Conservation (phyloP, 257 asterid genomes). For the Buddleja alternifolia region DNA sequence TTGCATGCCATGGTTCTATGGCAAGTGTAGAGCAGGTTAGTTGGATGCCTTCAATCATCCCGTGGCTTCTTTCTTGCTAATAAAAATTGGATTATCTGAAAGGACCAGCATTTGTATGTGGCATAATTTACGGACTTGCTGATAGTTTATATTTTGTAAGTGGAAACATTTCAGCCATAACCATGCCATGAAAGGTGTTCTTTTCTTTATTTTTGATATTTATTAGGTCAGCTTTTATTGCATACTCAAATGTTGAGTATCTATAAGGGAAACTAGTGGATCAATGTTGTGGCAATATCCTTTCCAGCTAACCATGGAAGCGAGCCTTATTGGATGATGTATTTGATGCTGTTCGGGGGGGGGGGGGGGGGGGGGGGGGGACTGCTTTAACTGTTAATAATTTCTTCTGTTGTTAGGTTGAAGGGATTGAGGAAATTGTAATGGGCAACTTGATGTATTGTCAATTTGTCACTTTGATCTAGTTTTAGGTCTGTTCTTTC, state of each 20-base stretch:
- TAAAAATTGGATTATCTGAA: slow-evolving; percentile 16
- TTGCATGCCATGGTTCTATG: slow-evolving; percentile 99
- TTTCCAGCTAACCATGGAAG: not conserved
- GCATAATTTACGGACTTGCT: slow-evolving; percentile 12
- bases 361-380: not conserved
- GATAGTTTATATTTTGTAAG: slow-evolving; percentile 3
- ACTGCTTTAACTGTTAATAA: not conserved
- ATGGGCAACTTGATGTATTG: not conserved
- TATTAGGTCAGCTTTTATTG: not conserved
- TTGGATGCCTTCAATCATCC: slow-evolving; percentile 20
- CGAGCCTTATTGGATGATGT: not conserved
- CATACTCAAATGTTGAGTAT: not conserved
- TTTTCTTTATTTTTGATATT: not conserved
- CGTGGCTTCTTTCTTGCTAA: slow-evolving; percentile 7
- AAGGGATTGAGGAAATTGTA: not conserved
- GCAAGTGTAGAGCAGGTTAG: slow-evolving; percentile 91
- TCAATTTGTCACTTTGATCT: not conserved
- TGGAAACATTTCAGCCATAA: slow-evolving; percentile 9
- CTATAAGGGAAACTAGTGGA: not conserved
- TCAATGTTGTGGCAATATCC: not conserved
- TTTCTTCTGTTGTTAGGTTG: not conserved
- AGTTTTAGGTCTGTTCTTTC: not conserved
- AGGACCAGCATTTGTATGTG: slow-evolving; percentile 5
- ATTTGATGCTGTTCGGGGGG: not conserved
- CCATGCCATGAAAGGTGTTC: not conserved